Conservation (phyloP, 768 basidiomycete genomes). For the Chlorophyllum brunneum region DNA sequence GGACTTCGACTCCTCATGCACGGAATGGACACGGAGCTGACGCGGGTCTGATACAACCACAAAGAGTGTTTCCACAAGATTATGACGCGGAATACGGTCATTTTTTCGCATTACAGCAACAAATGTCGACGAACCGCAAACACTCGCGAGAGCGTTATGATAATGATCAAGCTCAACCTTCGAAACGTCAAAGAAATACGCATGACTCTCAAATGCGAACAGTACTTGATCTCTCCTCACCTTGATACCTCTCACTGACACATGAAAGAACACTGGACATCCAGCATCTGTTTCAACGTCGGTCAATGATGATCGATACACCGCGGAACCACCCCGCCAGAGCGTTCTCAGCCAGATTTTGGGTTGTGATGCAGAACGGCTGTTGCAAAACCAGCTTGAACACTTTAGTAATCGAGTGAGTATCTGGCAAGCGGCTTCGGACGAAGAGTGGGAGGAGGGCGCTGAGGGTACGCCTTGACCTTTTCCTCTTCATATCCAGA, state of each 20-base stretch:
- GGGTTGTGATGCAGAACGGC: neutral
- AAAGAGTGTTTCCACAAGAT: slow-evolving; percentile 4
- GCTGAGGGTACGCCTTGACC: neutral
- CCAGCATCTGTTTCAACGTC: neutral
- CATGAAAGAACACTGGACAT: neutral
- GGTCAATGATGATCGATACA: neutral
- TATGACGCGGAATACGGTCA: neutral
- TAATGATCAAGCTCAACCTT: neutral
- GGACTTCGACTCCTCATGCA: slow-evolving; percentile 1
- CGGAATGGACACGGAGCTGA: neutral
- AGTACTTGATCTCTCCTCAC: neutral
- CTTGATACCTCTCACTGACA: neutral
- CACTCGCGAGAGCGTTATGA: neutral
- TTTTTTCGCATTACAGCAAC: neutral
- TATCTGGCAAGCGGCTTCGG: slow-evolving; percentile 7
- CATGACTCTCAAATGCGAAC: neutral
- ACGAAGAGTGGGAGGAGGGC: slow-evolving; percentile 10
- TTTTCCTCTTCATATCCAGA: neutral
- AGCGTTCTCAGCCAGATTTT: neutral
- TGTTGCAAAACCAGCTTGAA: neutral
- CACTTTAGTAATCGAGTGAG: slow-evolving; percentile 3
- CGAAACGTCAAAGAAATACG: slow-evolving; percentile 1
- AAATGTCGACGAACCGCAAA: neutral
- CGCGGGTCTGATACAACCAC: neutral
- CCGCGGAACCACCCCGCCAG: neutral